phyloP scores from a whole-genome alignment of 2,329 filamentous ascomycete genomes.

The Dactylellina parvicollis region DNA sequence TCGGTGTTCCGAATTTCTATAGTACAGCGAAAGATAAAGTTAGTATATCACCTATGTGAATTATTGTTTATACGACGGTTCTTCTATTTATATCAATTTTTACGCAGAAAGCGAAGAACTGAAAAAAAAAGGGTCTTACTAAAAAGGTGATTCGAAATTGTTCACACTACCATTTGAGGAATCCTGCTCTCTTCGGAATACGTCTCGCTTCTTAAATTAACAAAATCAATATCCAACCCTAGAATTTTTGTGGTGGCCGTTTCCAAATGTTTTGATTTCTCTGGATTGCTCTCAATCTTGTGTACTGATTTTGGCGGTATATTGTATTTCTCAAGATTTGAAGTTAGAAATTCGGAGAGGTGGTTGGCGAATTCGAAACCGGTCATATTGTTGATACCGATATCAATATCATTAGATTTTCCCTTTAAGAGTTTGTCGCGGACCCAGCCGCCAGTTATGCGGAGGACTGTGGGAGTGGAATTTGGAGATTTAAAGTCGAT shows the following conservation, averaged over 20 bases:
- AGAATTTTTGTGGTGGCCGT: slow-evolving; percentile 87
- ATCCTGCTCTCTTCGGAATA: slow-evolving; percentile 90
- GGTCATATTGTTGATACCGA: slow-evolving; percentile 86
- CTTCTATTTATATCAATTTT: no score
- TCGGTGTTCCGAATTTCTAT: slow-evolving; percentile 81
- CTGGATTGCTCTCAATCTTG: slow-evolving; percentile 89
- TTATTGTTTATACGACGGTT: no score
- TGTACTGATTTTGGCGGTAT: slow-evolving; percentile 74
- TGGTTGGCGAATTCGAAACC: slow-evolving; percentile 77
- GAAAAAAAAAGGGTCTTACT: background rate
- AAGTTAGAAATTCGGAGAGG: slow-evolving; percentile 75
- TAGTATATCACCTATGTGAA: no score
- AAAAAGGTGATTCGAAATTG: background rate
- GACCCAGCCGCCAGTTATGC: slow-evolving; percentile 88
- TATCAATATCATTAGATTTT: slow-evolving; percentile 81
- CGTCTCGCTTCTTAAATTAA: slow-evolving; percentile 91
- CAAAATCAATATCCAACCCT: slow-evolving; percentile 88
- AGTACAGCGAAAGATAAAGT: no score
- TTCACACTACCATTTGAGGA: slow-evolving; percentile 73
- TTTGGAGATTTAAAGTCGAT: slow-evolving; percentile 62
- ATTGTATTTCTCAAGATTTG: slow-evolving; percentile 71
- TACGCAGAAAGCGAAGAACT: no score
- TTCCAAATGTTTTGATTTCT: slow-evolving; percentile 95
- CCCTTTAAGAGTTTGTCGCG: slow-evolving; percentile 81
- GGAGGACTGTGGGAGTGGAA: slow-evolving; percentile 70